Conservation (phyloP, 208 protist genomes). For the Acanthamoeba rhysodes region DNA sequence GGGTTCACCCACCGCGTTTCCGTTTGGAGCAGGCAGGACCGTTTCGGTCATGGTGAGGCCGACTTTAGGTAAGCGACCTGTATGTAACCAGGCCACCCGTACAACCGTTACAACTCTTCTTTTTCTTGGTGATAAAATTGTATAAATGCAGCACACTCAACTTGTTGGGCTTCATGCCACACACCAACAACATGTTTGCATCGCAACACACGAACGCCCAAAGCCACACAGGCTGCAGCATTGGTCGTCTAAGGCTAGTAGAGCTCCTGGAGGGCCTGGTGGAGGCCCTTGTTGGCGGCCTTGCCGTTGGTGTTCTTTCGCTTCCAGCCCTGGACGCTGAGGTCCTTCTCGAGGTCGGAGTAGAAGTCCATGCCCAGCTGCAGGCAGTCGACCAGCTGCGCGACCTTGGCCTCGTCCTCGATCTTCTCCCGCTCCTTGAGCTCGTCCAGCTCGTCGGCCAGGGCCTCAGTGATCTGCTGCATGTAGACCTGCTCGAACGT, state of each 20-base stretch:
- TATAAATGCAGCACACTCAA: too few species aligned
- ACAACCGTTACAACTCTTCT: too few species aligned
- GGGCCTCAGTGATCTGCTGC: constrained; percentile 41
- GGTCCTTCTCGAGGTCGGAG: constrained; percentile 47
- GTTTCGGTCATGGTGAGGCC: background rate
- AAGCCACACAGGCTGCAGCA: too few species aligned
- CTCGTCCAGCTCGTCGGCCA: constrained; percentile 68
- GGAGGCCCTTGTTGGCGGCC: background rate
- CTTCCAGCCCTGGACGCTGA: constrained; percentile 55
- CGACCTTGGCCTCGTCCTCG: constrained; percentile 66
- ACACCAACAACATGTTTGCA: too few species aligned
- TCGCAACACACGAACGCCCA: too few species aligned
- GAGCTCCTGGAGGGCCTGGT: background rate
- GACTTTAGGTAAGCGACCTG: too few species aligned
- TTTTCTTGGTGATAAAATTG: too few species aligned
- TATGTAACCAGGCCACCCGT: too few species aligned
- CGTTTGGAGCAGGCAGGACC: too few species aligned
- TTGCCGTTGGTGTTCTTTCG: constrained; percentile 8
- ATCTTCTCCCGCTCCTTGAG: constrained; percentile 53
- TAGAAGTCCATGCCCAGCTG: constrained; percentile 59
- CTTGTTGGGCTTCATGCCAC: too few species aligned
- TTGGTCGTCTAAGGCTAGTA: background rate
- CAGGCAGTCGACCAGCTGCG: constrained; percentile 57
- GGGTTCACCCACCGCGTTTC: too few species aligned
- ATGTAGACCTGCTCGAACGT: constrained; percentile 64